Evolutionary conservation across 805 yeast species (phyloP), one percentile per base, ranked within the genome.

Genomic region (Debaryomyces castellii): DNA sequence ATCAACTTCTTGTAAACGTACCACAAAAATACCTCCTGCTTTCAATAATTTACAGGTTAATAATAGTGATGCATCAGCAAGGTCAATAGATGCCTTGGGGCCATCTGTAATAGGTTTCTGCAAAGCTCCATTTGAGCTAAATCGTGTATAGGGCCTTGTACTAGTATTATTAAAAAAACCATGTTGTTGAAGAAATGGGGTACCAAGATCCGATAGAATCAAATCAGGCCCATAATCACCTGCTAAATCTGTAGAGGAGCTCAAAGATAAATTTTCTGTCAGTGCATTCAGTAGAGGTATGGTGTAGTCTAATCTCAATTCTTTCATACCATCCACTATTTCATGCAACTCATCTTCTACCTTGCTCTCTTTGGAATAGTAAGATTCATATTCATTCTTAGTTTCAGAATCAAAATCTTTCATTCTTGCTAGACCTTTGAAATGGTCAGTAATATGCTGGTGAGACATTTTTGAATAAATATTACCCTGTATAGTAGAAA

Each of bases 401-500:
- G 9, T 37, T 24, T 22, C 24, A 35, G 18, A 5, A 14, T 20
- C 34, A 39, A n/a, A 42, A 8, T 25, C 39, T 25, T 42, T 43
- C 41, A 53, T 51, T 21, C 53, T 40, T 14, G 64, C 60, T 9
- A 63, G 30, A 35, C 67, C 71, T 38, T 57, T 59, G 45, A 67
- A 66, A 49, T 60, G 65, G 8, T 58, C 49, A 14, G 43, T 28
- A 1, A 66, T 59, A 11, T 52, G 50, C 3, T 51, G 36, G 10
- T 64, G 71, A 5, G 68, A 46, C 35, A 63, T 63, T 51, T 74
- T 74, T 28, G 89, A 81, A 34, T 87, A 70, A n/a, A 92, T 85
- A 58, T 91, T 89, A 0, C 96, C 98, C 59, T 94, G 98, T 43
- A 91, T 75, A 0, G 91, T 69, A 7, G 85, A 77, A 0, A 85